phyloP scores from a whole-genome alignment of 306 rosid genomes.

The Quercus ilex region DNA sequence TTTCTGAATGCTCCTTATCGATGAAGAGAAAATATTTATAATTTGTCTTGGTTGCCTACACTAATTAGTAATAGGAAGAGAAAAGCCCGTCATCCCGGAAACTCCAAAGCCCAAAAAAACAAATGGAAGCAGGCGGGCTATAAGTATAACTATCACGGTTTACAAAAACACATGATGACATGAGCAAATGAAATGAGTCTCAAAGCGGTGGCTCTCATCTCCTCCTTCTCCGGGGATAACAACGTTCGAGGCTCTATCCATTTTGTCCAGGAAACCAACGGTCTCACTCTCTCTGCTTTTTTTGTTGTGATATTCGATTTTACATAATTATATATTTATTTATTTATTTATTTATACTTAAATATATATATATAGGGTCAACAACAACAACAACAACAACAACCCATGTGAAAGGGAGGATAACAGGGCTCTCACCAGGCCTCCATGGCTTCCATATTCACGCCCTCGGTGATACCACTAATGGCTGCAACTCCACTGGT shows the following conservation, averaged over 20 bases:
- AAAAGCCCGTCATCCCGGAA: no score
- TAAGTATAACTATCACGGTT: not conserved
- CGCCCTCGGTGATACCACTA: conserved; percentile 57
- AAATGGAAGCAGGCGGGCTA: not conserved
- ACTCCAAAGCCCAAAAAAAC: no score
- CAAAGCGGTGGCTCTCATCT: conserved; percentile 62
- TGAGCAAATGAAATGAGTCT: conserved; percentile 16
- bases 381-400: conserved; percentile 13
- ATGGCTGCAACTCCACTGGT: conserved; percentile 60
- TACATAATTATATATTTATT: no score
- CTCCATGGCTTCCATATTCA: conserved; percentile 55
- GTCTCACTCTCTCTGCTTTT: conserved; percentile 11
- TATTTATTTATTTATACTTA: no score
- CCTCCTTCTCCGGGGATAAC: conserved; percentile 32
- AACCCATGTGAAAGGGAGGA: conserved; percentile 56
- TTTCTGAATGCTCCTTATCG: no score
- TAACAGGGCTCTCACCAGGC: conserved; percentile 52
- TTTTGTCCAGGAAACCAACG: conserved; percentile 43
- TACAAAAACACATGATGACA: not conserved
- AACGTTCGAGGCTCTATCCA: conserved; percentile 60
- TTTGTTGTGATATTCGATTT: not conserved
- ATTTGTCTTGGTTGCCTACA: no score
- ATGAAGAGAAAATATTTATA: no score
- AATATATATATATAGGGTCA: no score
- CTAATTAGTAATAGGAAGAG: no score